A percentile compares a stretch with the other conserved stretches of the same genome.
Evolutionary conservation across 179 eudicot species (phyloP).

Genomic region (Spergularia azorica): DNA sequence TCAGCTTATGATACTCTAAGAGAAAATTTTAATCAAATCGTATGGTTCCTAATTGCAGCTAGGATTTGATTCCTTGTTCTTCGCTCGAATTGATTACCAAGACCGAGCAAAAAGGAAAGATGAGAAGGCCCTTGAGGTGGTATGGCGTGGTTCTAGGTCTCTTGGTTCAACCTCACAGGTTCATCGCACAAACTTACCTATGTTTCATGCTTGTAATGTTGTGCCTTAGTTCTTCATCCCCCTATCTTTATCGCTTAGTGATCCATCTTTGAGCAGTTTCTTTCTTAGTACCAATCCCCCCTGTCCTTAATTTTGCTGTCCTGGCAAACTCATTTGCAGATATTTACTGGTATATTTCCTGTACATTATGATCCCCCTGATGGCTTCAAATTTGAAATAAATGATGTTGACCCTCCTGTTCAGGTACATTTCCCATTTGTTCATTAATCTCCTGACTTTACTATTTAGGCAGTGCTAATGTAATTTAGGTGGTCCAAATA

Average conservation of each 20-base stretch:
- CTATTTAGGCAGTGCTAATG: not conserved
- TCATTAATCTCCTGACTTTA: conserved; percentile 1
- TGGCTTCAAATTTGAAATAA: conserved; percentile 85
- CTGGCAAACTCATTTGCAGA: conserved; percentile 45
- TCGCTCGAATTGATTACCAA: conserved; percentile 94
- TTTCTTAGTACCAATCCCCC: not conserved
- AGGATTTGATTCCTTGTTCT: conserved; percentile 89
- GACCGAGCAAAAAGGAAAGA: conserved; percentile 77
- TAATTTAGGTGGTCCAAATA: not conserved
- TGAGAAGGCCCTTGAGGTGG: conserved; percentile 76
- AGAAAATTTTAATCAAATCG: not conserved
- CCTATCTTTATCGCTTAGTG: not conserved
- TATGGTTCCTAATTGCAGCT: conserved; percentile 45
- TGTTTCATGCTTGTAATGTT: not conserved
- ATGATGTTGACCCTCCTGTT: conserved; percentile 72
- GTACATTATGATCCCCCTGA: conserved; percentile 84
- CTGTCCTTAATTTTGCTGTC: conserved; percentile 5
- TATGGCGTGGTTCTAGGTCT: conserved; percentile 88
- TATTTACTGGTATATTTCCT: conserved; percentile 87
- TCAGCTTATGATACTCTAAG: not conserved
- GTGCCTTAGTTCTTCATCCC: not conserved
- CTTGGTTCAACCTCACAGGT: conserved; percentile 92
- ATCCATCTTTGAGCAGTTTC: not conserved
- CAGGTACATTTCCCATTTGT: conserved; percentile 53
- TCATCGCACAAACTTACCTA: not conserved